Evolutionary conservation across 2,329 filamentous ascomycete species (phyloP), one percentile per base, ranked within the genome.

Genomic region (Arthrocladium fulminans): DNA sequence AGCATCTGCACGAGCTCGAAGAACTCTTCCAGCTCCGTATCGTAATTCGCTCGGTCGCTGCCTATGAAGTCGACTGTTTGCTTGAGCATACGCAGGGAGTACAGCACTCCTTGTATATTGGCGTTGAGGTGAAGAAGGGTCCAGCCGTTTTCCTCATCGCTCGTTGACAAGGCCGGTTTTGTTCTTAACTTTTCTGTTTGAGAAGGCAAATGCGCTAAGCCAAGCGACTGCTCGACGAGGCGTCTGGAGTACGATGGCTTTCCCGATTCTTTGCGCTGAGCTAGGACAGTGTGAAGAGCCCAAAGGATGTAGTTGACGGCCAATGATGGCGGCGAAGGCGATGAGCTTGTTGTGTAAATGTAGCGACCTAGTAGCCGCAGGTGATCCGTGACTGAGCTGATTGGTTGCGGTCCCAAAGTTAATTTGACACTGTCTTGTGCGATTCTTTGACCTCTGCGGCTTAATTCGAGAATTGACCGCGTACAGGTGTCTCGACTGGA

Each of bases 21-120:
- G n/a, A 32, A n/a, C 25, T 17, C 19, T 4, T 30, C 15, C 3
- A 25, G 13, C 25, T 32, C 19, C 15, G 12, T 20, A 25, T 44
- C 19, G 27, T 23, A 3, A 3, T 47, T 9, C 10, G 19, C 15
- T n/a, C 13, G 9, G 4, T 34, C 10, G 13, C n/a, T 15, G 17
- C 20, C 10, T 7, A 39, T 13, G 19, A 38, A 44, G 24, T 39
- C 32, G 27, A 40, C 19, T 10, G 54, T 50, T 35, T 86, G 60
- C 57, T 80, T 53, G 60, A 79, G 54, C 68, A 84, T 75, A 37
- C 79, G 72, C 1, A 84, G 59, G 0, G 81, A 84, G 58, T 84
- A 85, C 4, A 79, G 63, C 0, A 73, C 69, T 3, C 76, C 77
- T 47, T 83, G 77, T 0, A 80, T 62, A 53, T 83, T 77, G 0